phyloP scores from a whole-genome alignment of 768 basidiomycete species.

The Trametes maxima region DNA sequence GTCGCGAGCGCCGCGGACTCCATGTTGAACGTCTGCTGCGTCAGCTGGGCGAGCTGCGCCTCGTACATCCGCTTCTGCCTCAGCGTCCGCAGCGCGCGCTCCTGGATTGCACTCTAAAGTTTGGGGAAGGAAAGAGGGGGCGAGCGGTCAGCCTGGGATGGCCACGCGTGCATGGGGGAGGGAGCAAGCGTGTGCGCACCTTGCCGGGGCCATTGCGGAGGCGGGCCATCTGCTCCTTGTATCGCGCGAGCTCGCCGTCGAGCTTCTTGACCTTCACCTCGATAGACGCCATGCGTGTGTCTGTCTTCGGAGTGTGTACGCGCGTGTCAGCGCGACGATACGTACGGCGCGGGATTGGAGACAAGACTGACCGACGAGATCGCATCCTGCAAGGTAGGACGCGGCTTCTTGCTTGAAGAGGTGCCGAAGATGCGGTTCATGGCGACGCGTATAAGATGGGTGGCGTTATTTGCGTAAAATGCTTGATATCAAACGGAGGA shows the following conservation, averaged over 20 bases:
- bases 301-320: conserved; percentile 59
- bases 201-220: conserved; percentile 94
- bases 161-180: background rate
- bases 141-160: background rate
- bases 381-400: conserved; percentile 88
- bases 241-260: conserved; percentile 87
- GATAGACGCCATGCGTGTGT: conserved; percentile 80
- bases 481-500: background rate
- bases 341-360: background rate
- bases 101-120: conserved; percentile 81
- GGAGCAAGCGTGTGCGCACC: conserved; percentile 45
- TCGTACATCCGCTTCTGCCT: conserved; percentile 99
- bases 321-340: conserved; percentile 2
- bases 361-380: conserved; percentile 70
- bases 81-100: conserved; percentile 89
- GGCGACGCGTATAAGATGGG: background rate
- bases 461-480: background rate
- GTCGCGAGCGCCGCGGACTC: conserved; percentile 93
- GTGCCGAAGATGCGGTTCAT: conserved; percentile 90
- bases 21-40: conserved; percentile 98
- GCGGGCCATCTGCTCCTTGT: conserved; percentile 96
- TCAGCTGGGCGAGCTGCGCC: conserved; percentile 82
- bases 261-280: conserved; percentile 98
- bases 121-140: background rate
- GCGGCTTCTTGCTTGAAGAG: conserved; percentile 78